Conservation (phyloP, 2,329 filamentous ascomycete species). For the Hypoxylon sp. region DNA sequence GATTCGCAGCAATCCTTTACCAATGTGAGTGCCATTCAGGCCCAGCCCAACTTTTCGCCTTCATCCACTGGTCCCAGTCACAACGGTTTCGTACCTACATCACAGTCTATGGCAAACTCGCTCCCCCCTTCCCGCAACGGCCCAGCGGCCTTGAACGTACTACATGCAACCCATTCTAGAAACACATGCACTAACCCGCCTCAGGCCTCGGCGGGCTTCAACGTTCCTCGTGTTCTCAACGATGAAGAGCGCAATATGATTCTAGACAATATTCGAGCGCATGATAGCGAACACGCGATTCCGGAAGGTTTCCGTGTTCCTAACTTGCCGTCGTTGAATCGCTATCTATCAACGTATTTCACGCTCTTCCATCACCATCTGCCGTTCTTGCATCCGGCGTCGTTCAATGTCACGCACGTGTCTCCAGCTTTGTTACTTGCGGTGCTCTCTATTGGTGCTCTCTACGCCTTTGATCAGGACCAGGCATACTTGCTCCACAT, state of each 20-base stretch:
- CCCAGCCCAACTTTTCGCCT: constrained; percentile 74
- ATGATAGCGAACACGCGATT: constrained; percentile 85
- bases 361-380: constrained; percentile 96
- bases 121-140: constrained; percentile 77
- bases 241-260: constrained; percentile 90
- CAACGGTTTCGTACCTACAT: constrained; percentile 74
- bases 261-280: constrained; percentile 85
- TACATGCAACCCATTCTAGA: constrained; percentile 54
- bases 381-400: constrained; percentile 93
- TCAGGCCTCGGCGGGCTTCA: constrained; percentile 76
- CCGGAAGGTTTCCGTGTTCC: constrained; percentile 93
- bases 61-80: constrained; percentile 71
- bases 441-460: constrained; percentile 92
- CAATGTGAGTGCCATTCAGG: constrained; percentile 69
- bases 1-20: constrained; percentile 77
- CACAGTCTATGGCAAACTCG: constrained; percentile 81
- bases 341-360: constrained; percentile 96
- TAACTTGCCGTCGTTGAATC: constrained; percentile 83
- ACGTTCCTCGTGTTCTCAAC: constrained; percentile 83
- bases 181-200: constrained; percentile 79
- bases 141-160: constrained; percentile 58
- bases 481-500: constrained; percentile 98
- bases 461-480: constrained; percentile 98
- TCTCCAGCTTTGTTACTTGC: constrained; percentile 89
- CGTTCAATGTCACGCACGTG: constrained; percentile 84